Conservation (phyloP, 306 rosid species). For the Fagus crenata region DNA sequence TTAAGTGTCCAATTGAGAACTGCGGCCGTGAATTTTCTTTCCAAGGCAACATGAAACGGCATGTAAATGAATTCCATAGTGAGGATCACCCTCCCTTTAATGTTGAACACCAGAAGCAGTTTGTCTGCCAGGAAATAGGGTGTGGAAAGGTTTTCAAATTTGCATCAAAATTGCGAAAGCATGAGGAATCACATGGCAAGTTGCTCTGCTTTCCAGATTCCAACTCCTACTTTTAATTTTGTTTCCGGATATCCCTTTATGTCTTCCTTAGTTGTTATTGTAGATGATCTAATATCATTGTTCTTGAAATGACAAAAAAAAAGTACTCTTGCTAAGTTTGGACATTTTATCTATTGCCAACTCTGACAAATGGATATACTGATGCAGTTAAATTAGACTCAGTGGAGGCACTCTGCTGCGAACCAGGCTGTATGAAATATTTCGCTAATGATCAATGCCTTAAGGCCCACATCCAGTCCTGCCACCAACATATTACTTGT, state of each 20-base stretch:
- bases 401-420: conserved; percentile 59
- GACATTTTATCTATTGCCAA: not conserved
- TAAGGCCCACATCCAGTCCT: conserved; percentile 56
- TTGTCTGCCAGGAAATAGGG: conserved; percentile 59
- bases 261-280: not conserved
- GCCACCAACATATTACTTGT: conserved; percentile 60
- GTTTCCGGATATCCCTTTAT: not conserved
- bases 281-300: not conserved
- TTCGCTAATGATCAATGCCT: conserved; percentile 63
- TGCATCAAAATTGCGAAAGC: conserved; percentile 58
- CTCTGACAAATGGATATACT: conserved; percentile 11
- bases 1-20: conserved; percentile 61
- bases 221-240: not conserved
- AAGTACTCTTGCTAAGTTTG: not conserved
- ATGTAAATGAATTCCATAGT: conserved; percentile 52
- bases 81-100: conserved; percentile 30
- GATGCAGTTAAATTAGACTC: conserved; percentile 67
- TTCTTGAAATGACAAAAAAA: not conserved
- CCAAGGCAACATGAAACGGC: conserved; percentile 57
- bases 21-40: conserved; percentile 54
- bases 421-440: conserved; percentile 63
- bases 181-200: conserved; percentile 73
- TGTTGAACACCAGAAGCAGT: conserved; percentile 40
- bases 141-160: conserved; percentile 67
- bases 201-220: not conserved